Percentiles rank a stretch among this genome's conserved stretches.
Evolutionary conservation across 1,139 yeast species (phyloP).

Genomic region (Kodamaea sp.): DNA sequence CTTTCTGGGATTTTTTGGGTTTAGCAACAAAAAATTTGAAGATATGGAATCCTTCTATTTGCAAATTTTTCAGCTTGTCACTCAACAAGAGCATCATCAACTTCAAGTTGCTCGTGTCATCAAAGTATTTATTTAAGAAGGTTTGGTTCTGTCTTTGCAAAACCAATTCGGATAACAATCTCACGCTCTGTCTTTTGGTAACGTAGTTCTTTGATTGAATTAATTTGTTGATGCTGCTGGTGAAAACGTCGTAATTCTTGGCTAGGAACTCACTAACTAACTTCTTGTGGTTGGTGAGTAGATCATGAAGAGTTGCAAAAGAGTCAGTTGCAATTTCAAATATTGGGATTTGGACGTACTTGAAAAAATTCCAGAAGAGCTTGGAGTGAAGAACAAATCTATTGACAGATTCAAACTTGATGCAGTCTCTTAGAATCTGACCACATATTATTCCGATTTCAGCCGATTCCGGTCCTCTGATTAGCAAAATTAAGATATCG

Average conservation of each 20-base stretch:
- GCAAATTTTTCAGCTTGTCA: slow-evolving; percentile 87
- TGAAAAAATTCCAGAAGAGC: slow-evolving; percentile 79
- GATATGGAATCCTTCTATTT: slow-evolving; percentile 87
- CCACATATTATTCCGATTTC: slow-evolving; percentile 80
- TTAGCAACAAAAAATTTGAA: slow-evolving; percentile 94
- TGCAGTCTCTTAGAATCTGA: slow-evolving; percentile 79
- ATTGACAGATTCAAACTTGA: slow-evolving; percentile 74
- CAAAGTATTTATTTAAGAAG: slow-evolving; percentile 76
- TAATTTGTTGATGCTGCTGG: slow-evolving; percentile 60
- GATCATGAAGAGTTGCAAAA: slow-evolving; percentile 71
- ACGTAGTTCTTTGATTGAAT: slow-evolving; percentile 83
- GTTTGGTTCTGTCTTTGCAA: slow-evolving; percentile 69
- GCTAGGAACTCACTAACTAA: slow-evolving; percentile 70
- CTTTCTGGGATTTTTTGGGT: slow-evolving; percentile 81
- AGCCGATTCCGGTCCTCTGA: slow-evolving; percentile 64
- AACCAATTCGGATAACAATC: slow-evolving; percentile 75
- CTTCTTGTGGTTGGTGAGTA: slow-evolving; percentile 68
- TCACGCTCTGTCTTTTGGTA: slow-evolving; percentile 86
- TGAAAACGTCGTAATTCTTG: slow-evolving; percentile 56
- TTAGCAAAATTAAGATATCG: slow-evolving; percentile 58
- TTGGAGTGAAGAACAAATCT: slow-evolving; percentile 54
- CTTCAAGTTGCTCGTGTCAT: slow-evolving; percentile 79
- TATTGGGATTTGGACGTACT: slow-evolving; percentile 69
- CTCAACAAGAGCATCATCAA: slow-evolving; percentile 82
- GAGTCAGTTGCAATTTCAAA: slow-evolving; percentile 93